These are phyloP conservation scores for Globisporangium parvum DNA, from an alignment of 352 stramenopile genomes.

Conservation along the genomic window DNA sequence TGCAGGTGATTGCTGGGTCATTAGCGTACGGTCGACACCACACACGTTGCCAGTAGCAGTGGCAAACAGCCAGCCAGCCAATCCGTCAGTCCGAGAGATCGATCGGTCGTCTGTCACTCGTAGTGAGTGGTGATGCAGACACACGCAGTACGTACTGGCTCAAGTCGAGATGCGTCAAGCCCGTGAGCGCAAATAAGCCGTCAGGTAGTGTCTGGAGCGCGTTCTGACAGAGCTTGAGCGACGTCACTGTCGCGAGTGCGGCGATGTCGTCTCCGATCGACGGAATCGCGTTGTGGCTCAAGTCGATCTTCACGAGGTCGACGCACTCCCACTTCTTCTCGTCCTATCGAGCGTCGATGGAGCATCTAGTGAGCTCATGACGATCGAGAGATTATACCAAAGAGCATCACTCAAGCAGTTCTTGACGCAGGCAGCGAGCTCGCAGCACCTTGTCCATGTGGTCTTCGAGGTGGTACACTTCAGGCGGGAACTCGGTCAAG, in stretches of 20 bases:
- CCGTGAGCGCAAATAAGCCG: conserved; percentile 57
- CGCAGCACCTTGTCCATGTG: conserved; percentile 58
- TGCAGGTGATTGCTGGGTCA: conserved; percentile 52
- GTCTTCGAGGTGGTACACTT: conserved; percentile 74
- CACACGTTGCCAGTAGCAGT: neutral
- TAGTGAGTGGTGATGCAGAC: too few relatives aligned
- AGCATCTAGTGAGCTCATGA: neutral
- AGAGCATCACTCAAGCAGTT: neutral
- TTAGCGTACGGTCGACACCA: neutral
- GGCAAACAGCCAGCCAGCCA: neutral
- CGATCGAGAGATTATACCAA: neutral
- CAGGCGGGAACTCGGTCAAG: conserved; percentile 49
- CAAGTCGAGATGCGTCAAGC: conserved; percentile 60
- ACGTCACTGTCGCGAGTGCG: conserved; percentile 40
- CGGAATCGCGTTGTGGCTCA: conserved; percentile 74
- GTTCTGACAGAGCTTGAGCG: conserved; percentile 73
- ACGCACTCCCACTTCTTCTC: conserved; percentile 85
- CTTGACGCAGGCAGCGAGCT: neutral
- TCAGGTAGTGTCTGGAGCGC: conserved; percentile 44
- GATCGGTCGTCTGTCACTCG: too few relatives aligned
- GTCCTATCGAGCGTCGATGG: conserved; percentile 24
- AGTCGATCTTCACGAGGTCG: conserved; percentile 71
- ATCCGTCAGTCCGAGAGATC: too few relatives aligned
- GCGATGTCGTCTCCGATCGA: conserved; percentile 49
- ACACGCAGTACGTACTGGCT: conserved; percentile 42